phyloP scores from a whole-genome alignment of 2,329 filamentous ascomycete species.

The Metarhizium anisopliae region DNA sequence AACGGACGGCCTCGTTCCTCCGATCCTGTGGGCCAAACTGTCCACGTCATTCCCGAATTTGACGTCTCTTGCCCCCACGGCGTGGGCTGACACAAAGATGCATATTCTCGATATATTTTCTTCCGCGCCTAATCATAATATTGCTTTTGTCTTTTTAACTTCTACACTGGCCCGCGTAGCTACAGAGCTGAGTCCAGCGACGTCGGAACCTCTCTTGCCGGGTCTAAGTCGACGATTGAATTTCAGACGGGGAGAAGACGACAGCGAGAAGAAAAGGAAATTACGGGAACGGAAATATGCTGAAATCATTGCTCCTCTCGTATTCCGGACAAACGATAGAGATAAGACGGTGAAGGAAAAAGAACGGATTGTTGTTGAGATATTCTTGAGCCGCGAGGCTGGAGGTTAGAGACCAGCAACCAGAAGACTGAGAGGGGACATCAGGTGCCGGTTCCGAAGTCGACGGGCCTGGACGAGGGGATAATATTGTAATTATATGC shows the following conservation, averaged over 20 bases:
- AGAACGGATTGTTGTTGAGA: slow-evolving; percentile 57
- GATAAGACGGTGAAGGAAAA: slow-evolving; percentile 55
- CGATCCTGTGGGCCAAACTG: slow-evolving; percentile 60
- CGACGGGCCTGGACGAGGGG: not conserved
- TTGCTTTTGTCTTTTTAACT: slow-evolving; percentile 80
- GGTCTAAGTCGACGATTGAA: slow-evolving; percentile 36
- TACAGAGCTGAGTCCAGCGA: slow-evolving; percentile 36
- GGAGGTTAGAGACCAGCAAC: slow-evolving; percentile 18
- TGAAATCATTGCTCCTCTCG: slow-evolving; percentile 52
- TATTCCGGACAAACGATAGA: slow-evolving; percentile 48
- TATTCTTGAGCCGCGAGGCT: slow-evolving; percentile 44
- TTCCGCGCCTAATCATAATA: slow-evolving; percentile 67
- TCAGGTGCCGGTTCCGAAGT: not conserved
- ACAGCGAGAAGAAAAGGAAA: slow-evolving; percentile 35
- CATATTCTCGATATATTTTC: slow-evolving; percentile 65
- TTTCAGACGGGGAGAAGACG: slow-evolving; percentile 27
- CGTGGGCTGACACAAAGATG: slow-evolving; percentile 35
- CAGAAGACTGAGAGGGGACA: not conserved
- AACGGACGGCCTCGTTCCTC: slow-evolving; percentile 69
- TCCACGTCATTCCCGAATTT: slow-evolving; percentile 45
- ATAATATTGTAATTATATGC: not conserved
- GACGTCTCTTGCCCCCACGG: slow-evolving; percentile 13
- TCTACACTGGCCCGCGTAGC: slow-evolving; percentile 57
- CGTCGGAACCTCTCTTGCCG: slow-evolving; percentile 17
- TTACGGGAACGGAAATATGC: slow-evolving; percentile 54